Percentiles rank a stretch among this genome's conserved stretches.
Conservation (phyloP, 768 basidiomycete genomes). For the Cubamyces lactineus region DNA sequence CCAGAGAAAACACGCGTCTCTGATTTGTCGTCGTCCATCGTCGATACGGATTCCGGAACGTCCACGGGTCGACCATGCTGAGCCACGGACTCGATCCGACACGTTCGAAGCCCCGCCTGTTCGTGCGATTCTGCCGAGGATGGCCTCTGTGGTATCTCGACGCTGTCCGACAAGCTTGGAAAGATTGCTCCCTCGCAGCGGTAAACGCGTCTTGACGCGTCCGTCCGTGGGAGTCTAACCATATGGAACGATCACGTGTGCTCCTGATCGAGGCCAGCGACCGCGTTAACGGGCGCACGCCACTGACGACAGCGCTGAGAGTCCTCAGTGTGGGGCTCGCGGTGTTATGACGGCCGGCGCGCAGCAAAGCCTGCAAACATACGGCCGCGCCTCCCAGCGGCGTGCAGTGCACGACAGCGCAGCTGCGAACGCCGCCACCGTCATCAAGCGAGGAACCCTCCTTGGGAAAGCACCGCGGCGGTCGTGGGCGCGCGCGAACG, state of each 20-base stretch:
- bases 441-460: slow-evolving; percentile 4
- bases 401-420: neutral
- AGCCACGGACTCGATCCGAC: slow-evolving; percentile 10
- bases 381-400: neutral
- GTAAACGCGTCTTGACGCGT: slow-evolving; percentile 14
- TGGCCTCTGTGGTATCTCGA: slow-evolving; percentile 9
- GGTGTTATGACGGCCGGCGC: slow-evolving; percentile 4
- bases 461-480: slow-evolving; percentile 2
- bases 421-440: neutral
- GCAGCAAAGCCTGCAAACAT: neutral
- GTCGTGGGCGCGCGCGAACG: slow-evolving; percentile 3
- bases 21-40: slow-evolving; percentile 3
- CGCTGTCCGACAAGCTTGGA: slow-evolving; percentile 6
- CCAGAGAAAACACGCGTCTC: neutral
- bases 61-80: slow-evolving; percentile 2
- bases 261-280: slow-evolving; percentile 1
- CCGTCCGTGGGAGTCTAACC: slow-evolving; percentile 17
- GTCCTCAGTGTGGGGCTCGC: neutral
- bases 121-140: slow-evolving; percentile 22
- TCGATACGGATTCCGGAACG: neutral
- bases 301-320: slow-evolving; percentile 7
- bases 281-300: slow-evolving; percentile 1
- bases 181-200: slow-evolving; percentile 8
- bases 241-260: slow-evolving; percentile 28
- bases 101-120: slow-evolving; percentile 3